Evolutionary conservation across 441 rosid genomes (phyloP).

Genomic region (Lepidium campestre): DNA sequence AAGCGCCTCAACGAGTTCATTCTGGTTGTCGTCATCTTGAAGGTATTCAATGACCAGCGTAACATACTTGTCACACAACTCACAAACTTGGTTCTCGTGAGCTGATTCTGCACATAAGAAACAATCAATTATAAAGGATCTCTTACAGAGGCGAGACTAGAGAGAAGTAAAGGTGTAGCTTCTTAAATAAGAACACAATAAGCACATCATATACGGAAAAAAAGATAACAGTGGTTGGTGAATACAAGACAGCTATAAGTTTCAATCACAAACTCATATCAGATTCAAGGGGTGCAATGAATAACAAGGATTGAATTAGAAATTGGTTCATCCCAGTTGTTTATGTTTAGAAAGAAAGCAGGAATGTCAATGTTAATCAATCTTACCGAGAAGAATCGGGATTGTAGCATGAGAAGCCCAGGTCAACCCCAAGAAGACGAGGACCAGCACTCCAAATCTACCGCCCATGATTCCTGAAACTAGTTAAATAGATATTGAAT

Average conservation of each 20-base stretch:
- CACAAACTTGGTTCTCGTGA: slow-evolving; percentile 43
- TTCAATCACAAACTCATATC: background rate
- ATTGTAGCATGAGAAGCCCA: slow-evolving; percentile 47
- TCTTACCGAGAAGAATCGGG: slow-evolving; percentile 22
- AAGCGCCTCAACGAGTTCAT: slow-evolving; percentile 47
- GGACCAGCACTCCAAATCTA: slow-evolving; percentile 44
- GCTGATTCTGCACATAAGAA: slow-evolving; percentile 21
- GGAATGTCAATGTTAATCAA: too few relatives aligned
- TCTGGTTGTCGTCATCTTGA: slow-evolving; percentile 57
- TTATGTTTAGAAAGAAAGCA: too few relatives aligned
- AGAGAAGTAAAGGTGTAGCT: too few relatives aligned
- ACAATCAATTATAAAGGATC: background rate
- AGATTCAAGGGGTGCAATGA: background rate
- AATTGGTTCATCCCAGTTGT: too few relatives aligned
- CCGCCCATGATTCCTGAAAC: slow-evolving; percentile 31
- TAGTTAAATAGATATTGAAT: background rate
- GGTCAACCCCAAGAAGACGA: slow-evolving; percentile 39
- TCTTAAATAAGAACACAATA: too few relatives aligned
- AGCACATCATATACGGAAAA: background rate
- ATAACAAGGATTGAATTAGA: background rate
- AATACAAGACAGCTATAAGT: background rate
- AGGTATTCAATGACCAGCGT: slow-evolving; percentile 61
- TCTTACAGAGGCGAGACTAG: background rate
- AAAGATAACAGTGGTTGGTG: background rate
- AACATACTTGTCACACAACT: slow-evolving; percentile 70